phyloP scores from a whole-genome alignment of 805 yeast species.

The Kluyveromyces aestuarii region DNA sequence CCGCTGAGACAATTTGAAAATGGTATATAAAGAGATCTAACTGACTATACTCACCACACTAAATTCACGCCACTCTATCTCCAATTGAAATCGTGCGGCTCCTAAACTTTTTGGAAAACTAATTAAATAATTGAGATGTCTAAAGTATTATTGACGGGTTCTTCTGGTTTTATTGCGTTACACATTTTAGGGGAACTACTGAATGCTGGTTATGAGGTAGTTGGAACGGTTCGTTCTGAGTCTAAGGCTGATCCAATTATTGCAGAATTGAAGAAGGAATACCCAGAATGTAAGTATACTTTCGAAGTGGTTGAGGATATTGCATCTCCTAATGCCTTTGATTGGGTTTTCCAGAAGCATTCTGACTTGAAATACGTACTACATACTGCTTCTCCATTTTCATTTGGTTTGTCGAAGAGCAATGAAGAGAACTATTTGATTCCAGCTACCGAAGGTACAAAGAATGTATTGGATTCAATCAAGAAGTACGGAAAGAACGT shows the following conservation, averaged over 20 bases:
- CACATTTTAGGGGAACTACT: conserved; percentile 34
- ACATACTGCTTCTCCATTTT: conserved; percentile 56
- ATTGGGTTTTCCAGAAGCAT: conserved; percentile 33
- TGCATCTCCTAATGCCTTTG: conserved; percentile 37
- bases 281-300: conserved; percentile 29
- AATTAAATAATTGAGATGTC: neutral
- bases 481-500: conserved; percentile 34
- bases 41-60: too few relatives aligned
- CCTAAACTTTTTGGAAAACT: too few relatives aligned
- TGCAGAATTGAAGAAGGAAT: conserved; percentile 20
- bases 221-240: conserved; percentile 37
- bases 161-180: conserved; percentile 42
- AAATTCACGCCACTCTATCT: too few relatives aligned
- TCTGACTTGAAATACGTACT: conserved; percentile 45
- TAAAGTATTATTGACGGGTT: conserved; percentile 38
- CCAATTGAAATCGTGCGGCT: too few relatives aligned
- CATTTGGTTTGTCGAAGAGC: conserved; percentile 34
- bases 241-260: conserved; percentile 30
- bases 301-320: conserved; percentile 43
- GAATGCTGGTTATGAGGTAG: conserved; percentile 32
- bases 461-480: conserved; percentile 42
- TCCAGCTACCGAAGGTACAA: conserved; percentile 52
- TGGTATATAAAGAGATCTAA: too few relatives aligned
- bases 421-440: conserved; percentile 40
- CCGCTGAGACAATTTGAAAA: too few relatives aligned